Conservation (phyloP, 2,329 filamentous ascomycete species). For the Diplodia intermedia region DNA sequence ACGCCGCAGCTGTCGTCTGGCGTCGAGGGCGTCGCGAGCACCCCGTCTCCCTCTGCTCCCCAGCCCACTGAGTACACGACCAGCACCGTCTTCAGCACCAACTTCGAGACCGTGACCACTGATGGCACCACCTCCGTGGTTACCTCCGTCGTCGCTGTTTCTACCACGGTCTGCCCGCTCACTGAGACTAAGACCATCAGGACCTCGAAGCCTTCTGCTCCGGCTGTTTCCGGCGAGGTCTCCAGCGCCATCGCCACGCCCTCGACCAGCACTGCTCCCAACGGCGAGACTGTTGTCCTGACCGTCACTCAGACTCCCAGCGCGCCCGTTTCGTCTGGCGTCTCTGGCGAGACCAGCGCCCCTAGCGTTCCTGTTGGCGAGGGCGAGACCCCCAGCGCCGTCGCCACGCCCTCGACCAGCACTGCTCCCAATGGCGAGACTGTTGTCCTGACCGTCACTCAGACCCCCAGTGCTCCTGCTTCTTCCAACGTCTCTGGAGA, state of each 20-base stretch:
- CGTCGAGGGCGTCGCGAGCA: neutral
- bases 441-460: constrained; percentile 6
- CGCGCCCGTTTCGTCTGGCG: neutral
- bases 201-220: constrained; percentile 1
- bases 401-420: constrained; percentile 1
- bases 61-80: constrained; percentile 9
- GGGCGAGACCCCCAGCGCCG: neutral
- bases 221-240: constrained; percentile 10
- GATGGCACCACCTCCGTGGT: constrained; percentile 28
- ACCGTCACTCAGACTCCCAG: constrained; percentile 6
- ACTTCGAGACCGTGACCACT: neutral
- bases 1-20: neutral
- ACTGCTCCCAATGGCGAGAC: constrained; percentile 17
- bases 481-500: neutral
- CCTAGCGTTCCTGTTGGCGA: neutral
- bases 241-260: constrained; percentile 1
- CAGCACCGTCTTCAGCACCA: constrained; percentile 18
- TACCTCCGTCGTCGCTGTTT: constrained; percentile 16
- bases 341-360: constrained; percentile 1
- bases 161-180: constrained; percentile 43
- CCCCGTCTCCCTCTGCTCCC: constrained; percentile 4
- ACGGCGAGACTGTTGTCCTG: constrained; percentile 10
- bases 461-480: neutral
- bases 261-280: constrained; percentile 5
- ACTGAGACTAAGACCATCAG: constrained; percentile 39